Conservation (phyloP, 306 rosid species). For the Hylodesmum podocarpum region DNA sequence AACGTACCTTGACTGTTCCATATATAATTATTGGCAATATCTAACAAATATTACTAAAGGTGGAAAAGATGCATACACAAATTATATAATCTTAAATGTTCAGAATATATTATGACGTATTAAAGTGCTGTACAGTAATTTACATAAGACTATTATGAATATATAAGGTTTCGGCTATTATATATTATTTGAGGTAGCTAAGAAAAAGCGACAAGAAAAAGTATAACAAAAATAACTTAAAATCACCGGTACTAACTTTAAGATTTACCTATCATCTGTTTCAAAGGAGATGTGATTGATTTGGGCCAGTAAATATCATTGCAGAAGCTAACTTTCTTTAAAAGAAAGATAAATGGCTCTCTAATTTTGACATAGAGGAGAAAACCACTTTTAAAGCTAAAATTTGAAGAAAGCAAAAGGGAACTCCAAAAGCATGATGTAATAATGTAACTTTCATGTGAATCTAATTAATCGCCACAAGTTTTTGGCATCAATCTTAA, state of each 20-base stretch:
- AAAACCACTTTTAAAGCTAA: slow-evolving; percentile 5
- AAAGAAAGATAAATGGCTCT: slow-evolving; percentile 3
- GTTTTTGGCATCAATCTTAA: not conserved
- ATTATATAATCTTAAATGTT: not conserved
- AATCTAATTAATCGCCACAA: not conserved
- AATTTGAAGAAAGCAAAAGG: slow-evolving; percentile 2
- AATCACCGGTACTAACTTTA: slow-evolving; percentile 5
- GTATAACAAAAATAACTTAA: not conserved
- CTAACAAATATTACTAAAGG: no score
- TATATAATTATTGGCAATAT: no score
- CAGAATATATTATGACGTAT: not conserved
- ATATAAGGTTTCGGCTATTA: not conserved
- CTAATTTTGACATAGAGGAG: not conserved
- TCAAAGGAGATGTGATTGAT: slow-evolving; percentile 14
- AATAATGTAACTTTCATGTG: not conserved
- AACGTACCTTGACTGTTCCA: no score
- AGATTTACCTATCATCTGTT: slow-evolving; percentile 10
- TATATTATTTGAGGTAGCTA: not conserved
- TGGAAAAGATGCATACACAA: not conserved
- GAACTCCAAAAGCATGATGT: slow-evolving; percentile 7
- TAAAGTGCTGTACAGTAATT: not conserved
- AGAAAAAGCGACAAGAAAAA: not conserved
- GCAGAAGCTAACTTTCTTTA: slow-evolving; percentile 12
- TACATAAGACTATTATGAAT: not conserved
- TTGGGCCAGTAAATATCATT: slow-evolving; percentile 17